Conservation (phyloP, 495 filamentous ascomycete genomes). For the Sabuloglossum arenarium region DNA sequence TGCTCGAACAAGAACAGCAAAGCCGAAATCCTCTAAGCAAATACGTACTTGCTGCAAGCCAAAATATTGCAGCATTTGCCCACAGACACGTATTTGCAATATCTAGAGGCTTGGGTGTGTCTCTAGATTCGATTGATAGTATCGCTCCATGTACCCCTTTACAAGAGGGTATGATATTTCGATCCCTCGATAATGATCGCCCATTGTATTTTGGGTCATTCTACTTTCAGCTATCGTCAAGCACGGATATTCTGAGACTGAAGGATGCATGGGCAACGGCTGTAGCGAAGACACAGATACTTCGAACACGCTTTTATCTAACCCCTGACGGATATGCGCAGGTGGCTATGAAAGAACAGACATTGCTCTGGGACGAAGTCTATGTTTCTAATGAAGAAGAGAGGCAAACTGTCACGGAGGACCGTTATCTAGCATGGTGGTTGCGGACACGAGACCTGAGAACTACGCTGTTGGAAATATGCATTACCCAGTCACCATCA, state of each 20-base stretch:
- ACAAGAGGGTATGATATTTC: slow-evolving; percentile 61
- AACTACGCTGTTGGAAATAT: slow-evolving; percentile 22
- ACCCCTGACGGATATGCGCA: slow-evolving; percentile 55
- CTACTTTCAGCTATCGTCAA: slow-evolving; percentile 25
- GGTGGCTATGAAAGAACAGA: slow-evolving; percentile 28
- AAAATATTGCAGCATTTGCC: slow-evolving; percentile 32
- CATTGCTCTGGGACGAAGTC: slow-evolving; percentile 27
- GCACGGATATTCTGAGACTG: slow-evolving; percentile 23
- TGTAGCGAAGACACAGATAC: slow-evolving; percentile 28
- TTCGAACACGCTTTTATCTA: slow-evolving; percentile 42
- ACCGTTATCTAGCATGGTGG: slow-evolving; percentile 23
- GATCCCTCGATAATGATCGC: slow-evolving; percentile 31
- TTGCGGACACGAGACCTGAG: slow-evolving; percentile 13
- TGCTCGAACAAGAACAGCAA: slow-evolving; percentile 12
- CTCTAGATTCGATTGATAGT: slow-evolving; percentile 32
- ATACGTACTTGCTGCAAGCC: slow-evolving; percentile 19
- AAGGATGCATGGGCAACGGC: slow-evolving; percentile 27
- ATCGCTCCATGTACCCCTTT: slow-evolving; percentile 60
- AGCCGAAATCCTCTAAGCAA: background rate
- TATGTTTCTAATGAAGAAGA: slow-evolving; percentile 10
- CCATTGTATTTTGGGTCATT: slow-evolving; percentile 55
- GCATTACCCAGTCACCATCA: slow-evolving; percentile 16
- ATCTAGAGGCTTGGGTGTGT: slow-evolving; percentile 24
- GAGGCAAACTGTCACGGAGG: slow-evolving; percentile 12
- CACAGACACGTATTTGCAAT: slow-evolving; percentile 29